Evolutionary conservation across 176 grass and related monocot species (phyloP), one percentile per base, ranked within the genome.

Genomic region (Bonia amplexicaulis): DNA sequence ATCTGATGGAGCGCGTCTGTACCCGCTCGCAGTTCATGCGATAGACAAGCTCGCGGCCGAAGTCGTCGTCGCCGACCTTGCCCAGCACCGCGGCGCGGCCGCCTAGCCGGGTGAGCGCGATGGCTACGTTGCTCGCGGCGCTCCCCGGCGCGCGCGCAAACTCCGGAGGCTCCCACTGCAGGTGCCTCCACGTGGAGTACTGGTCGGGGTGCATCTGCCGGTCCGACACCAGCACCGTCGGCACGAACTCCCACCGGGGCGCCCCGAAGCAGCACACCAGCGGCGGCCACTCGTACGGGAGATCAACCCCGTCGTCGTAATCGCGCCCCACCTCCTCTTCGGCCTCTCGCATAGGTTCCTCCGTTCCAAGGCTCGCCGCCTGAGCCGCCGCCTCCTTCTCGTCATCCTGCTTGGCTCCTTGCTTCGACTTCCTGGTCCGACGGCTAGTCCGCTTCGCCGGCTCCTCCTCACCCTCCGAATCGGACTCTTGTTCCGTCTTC

Each of bases 111-210:
- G 71, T 70, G 87, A 87, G 89, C 40, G 91, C 91, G 33, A 95
- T 80, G 4, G 96, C 96, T 6, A 98, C 96, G 65, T 98, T 95
- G 88, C 88, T 92, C 1, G 86, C 85, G 0, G 93, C 81, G 23
- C 93, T 94, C n/a, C 96, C 93, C 1, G 91, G 91, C 5, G 95
- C 80, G 13, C 93, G 90, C 19, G 77, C 96, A 77, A 98, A 98
- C 77, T 98, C 93, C 11, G 90, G 96, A 41, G 96, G 96, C 64
- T 86, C 87, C 93, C 91, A 98, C 47, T 98, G 96, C 81, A 93
- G 73, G 80, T 92, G 86, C 80, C 68, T 78, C 96, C 96, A 95
- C 1, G 90, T 80, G 71, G 89, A 90, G 88, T 95, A 95, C 53
- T 68, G 42, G 86, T 98, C 96, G 4, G 93, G 86, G 47, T 95